Conservation (phyloP, 495 filamentous ascomycete genomes). For the Aspergillus biplanus region DNA sequence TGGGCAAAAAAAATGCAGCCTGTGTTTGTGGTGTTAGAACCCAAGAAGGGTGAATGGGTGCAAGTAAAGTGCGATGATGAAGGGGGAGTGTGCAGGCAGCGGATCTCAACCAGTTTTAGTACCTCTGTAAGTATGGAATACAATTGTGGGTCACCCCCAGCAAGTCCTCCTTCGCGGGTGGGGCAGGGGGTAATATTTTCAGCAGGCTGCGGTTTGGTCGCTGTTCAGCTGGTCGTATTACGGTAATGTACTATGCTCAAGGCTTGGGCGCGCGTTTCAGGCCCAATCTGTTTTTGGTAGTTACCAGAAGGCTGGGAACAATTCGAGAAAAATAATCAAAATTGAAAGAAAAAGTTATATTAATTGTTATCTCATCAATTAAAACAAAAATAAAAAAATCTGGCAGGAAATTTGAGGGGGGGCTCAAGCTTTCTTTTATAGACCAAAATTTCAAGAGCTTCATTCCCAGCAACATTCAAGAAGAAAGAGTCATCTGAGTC, state of each 20-base stretch:
- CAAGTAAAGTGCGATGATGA: conserved; percentile 8
- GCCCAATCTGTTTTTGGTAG: conserved; percentile 14
- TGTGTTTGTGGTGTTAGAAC: conserved; percentile 11
- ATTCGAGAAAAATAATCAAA: background rate
- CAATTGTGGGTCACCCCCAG: too few species aligned
- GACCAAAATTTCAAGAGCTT: conserved; percentile 1
- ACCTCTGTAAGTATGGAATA: conserved; percentile 11
- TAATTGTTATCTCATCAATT: conserved; percentile 1
- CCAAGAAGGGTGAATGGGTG: conserved; percentile 18
- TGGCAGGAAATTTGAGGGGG: background rate
- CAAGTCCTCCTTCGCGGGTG: background rate
- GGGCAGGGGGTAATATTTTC: conserved; percentile 9
- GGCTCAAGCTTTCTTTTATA: conserved; percentile 7
- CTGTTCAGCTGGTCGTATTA: conserved; percentile 18
- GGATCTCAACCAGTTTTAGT: conserved; percentile 17
- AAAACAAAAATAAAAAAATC: background rate
- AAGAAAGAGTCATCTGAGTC: conserved; percentile 17
- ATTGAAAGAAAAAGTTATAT: conserved; percentile 4
- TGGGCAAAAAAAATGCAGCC: background rate
- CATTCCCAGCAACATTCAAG: background rate
- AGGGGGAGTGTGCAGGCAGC: background rate
- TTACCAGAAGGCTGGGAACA: conserved; percentile 12
- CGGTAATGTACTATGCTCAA: conserved; percentile 3
- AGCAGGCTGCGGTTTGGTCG: conserved; percentile 10
- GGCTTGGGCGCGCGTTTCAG: conserved; percentile 10